These are phyloP conservation scores for Tausonia pullulans DNA, from an alignment of 1,284 basidiomycete genomes.

Conservation along the genomic window DNA sequence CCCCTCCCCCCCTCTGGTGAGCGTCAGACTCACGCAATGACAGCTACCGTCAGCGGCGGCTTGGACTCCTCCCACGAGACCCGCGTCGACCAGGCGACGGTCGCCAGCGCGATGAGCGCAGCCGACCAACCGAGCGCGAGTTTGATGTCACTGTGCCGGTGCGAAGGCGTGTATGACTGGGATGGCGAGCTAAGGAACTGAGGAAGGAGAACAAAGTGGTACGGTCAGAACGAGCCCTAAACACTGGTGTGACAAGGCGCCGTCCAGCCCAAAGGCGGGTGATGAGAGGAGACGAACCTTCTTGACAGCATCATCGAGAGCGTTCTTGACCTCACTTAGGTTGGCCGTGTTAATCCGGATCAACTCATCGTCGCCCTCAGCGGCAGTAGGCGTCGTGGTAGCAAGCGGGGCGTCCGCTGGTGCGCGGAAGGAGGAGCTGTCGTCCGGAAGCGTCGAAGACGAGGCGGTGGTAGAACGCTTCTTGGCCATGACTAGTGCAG, in stretches of 20 bases:
- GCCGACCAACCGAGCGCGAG: slow-evolving; percentile 28
- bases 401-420: background rate
- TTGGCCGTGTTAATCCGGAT: slow-evolving; percentile 77
- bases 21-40: slow-evolving; percentile 18
- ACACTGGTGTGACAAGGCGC: background rate
- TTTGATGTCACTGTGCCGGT: slow-evolving; percentile 27
- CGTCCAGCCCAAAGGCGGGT: background rate
- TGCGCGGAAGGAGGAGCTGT: background rate
- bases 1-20: no score
- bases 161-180: slow-evolving; percentile 24
- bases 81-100: slow-evolving; percentile 25
- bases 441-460: background rate
- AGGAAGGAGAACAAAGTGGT: background rate
- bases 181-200: slow-evolving; percentile 23
- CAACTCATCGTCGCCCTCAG: background rate
- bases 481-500: background rate
- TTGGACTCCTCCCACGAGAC: slow-evolving; percentile 26
- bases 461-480: background rate
- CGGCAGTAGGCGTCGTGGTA: no score
- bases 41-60: slow-evolving; percentile 21
- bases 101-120: slow-evolving; percentile 23
- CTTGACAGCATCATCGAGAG: slow-evolving; percentile 80
- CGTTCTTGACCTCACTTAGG: slow-evolving; percentile 69
- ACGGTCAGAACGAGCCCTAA: background rate
- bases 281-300: slow-evolving; percentile 47